Conservation (phyloP, 2,329 filamentous ascomycete genomes). For the Clonostachys solani region DNA sequence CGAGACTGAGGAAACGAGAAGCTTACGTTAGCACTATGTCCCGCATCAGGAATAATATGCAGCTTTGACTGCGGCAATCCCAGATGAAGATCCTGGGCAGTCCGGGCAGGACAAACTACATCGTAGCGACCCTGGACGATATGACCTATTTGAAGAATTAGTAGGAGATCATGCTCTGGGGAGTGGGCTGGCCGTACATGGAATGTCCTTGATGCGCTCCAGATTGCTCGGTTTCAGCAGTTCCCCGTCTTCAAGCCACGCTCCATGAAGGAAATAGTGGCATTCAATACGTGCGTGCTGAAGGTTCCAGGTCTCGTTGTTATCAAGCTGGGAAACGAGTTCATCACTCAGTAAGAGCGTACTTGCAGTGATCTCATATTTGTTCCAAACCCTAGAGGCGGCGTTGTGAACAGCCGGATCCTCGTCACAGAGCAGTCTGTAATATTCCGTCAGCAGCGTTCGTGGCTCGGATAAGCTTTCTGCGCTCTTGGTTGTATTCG, state of each 20-base stretch:
- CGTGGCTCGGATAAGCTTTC: neutral
- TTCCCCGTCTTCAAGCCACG: neutral
- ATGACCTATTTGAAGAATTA: neutral
- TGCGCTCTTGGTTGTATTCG: neutral
- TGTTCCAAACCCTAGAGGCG: neutral
- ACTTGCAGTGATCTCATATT: neutral
- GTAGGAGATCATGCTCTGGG: neutral
- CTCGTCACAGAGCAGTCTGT: neutral
- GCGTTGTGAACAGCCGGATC: neutral
- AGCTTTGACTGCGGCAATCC: neutral
- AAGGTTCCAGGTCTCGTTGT: neutral
- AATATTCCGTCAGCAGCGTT: neutral
- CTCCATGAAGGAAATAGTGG: neutral
- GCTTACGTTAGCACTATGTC: neutral
- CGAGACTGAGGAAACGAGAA: neutral
- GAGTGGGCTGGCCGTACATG: neutral
- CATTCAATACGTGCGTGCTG: neutral
- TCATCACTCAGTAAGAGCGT: neutral
- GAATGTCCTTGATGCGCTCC: conserved; percentile 1
- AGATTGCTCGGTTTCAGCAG: neutral
- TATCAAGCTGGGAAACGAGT: no score
- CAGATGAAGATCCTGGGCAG: neutral
- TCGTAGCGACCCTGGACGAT: conserved; percentile 1
- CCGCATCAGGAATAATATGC: neutral
- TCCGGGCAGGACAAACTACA: neutral